phyloP scores from a whole-genome alignment of 805 yeast species.

The Cyberlindnera maclurae region DNA sequence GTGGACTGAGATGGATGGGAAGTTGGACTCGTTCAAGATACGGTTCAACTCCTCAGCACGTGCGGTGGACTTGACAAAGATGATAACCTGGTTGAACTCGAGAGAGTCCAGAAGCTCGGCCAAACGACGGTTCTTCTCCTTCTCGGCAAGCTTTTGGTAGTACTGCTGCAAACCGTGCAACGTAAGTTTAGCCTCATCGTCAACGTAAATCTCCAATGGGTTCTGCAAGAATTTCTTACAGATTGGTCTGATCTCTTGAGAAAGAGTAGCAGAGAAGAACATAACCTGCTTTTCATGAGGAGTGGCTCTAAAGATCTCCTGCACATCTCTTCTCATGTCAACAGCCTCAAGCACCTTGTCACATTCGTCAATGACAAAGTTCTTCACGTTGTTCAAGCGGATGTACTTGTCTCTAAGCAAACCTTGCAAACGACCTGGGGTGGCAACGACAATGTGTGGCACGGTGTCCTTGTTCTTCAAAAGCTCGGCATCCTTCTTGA shows the following conservation, averaged over 20 bases:
- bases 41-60: conserved; percentile 91
- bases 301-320: conserved; percentile 94
- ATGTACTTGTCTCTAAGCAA: conserved; percentile 86
- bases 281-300: conserved; percentile 98
- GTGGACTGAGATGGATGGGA: conserved; percentile 97
- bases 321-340: conserved; percentile 98
- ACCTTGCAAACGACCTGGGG: conserved; percentile 97
- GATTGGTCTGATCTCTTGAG: conserved; percentile 90
- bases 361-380: conserved; percentile 96
- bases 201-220: conserved; percentile 95
- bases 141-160: conserved; percentile 82
- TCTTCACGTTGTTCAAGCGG: conserved; percentile 82
- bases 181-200: conserved; percentile 95
- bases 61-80: conserved; percentile 83
- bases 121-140: conserved; percentile 87
- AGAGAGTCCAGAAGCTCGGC: conserved; percentile 88
- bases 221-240: conserved; percentile 98
- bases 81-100: conserved; percentile 97
- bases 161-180: conserved; percentile 97
- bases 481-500: conserved; percentile 76
- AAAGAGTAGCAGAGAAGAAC: conserved; percentile 97
- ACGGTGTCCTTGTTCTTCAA: conserved; percentile 88
- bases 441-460: conserved; percentile 95
- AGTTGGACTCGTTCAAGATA: conserved; percentile 82
- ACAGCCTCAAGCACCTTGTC: conserved; percentile 89